phyloP scores from a whole-genome alignment of 768 basidiomycete species.

The Dioszegia crocea region DNA sequence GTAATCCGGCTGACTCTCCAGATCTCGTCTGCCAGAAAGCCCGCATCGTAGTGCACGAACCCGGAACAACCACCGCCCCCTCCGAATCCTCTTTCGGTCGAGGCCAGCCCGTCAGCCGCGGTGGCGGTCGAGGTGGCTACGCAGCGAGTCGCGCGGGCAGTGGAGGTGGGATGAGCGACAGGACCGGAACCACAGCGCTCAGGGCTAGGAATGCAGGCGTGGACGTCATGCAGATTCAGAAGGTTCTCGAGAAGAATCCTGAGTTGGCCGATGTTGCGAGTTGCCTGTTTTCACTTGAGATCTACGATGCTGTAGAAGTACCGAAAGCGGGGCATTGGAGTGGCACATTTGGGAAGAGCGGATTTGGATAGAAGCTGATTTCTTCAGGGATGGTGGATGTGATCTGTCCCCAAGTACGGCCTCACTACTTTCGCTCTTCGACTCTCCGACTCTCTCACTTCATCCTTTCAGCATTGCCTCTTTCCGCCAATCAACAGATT shows the following conservation, averaged over 20 bases:
- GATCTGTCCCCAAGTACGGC: not conserved
- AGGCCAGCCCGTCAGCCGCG: slow-evolving; percentile 8
- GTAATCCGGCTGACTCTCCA: too few species aligned
- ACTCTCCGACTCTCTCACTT: too few species aligned
- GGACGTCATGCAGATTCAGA: slow-evolving; percentile 43
- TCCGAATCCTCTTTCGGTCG: slow-evolving; percentile 32
- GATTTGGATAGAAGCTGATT: slow-evolving; percentile 14
- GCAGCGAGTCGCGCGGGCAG: not conserved
- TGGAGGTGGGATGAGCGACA: not conserved
- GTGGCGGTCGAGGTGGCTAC: not conserved
- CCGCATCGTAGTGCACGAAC: slow-evolving; percentile 41
- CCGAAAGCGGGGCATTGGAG: too few species aligned
- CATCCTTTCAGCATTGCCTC: too few species aligned
- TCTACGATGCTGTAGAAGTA: too few species aligned
- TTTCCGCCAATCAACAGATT: too few species aligned
- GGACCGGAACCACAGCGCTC: slow-evolving; percentile 3
- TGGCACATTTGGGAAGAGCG: too few species aligned
- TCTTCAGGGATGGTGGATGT: slow-evolving; percentile 43
- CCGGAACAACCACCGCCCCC: slow-evolving; percentile 15
- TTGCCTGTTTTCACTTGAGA: not conserved
- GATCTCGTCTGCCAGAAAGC: slow-evolving; percentile 47
- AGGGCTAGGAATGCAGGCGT: slow-evolving; percentile 11
- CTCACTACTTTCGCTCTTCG: not conserved
- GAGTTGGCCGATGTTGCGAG: slow-evolving; percentile 38
- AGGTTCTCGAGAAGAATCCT: slow-evolving; percentile 35